phyloP scores from a whole-genome alignment of 2,329 filamentous ascomycete genomes.

The Drechslerella coelobrocha region DNA sequence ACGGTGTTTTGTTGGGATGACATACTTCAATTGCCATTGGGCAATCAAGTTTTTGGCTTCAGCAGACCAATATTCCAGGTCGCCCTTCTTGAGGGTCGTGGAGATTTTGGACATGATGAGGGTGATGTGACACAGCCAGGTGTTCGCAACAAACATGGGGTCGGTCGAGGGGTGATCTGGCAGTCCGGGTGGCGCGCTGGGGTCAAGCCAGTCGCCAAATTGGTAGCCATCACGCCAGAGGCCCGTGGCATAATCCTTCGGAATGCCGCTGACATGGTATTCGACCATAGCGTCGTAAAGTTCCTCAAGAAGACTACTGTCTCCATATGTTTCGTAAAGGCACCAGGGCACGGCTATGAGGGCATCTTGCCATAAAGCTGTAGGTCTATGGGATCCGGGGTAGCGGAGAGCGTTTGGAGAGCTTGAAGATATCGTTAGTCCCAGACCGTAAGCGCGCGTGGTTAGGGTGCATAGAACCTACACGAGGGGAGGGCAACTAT shows the following conservation, averaged over 20 bases:
- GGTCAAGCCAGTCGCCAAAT: constrained; percentile 63
- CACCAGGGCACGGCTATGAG: constrained; percentile 60
- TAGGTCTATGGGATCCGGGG: constrained; percentile 43
- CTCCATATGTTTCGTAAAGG: constrained; percentile 59
- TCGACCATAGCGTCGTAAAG: constrained; percentile 59
- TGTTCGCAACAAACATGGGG: constrained; percentile 60
- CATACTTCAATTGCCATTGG: constrained; percentile 31
- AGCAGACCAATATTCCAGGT: constrained; percentile 49
- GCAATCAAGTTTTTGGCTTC: constrained; percentile 4
- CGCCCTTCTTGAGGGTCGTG: constrained; percentile 55
- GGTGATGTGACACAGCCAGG: constrained; percentile 62
- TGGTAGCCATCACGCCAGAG: constrained; percentile 60
- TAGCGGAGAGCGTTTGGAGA: constrained; percentile 33
- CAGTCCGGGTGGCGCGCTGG: constrained; percentile 59
- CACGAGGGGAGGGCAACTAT: constrained; percentile 57
- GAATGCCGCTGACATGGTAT: constrained; percentile 59
- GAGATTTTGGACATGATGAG: constrained; percentile 58
- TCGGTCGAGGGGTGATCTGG: constrained; percentile 60
- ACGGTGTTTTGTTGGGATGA: background rate
- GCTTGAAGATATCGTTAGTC: constrained; percentile 1
- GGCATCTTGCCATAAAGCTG: constrained; percentile 61
- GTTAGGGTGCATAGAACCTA: constrained; percentile 4
- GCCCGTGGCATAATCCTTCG: constrained; percentile 55
- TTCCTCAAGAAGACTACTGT: constrained; percentile 57
- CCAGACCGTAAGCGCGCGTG: background rate